Evolutionary conservation across 2,329 filamentous ascomycete species (phyloP), one percentile per base, ranked within the genome.

Genomic region (Pseudogymnoascus sp.): DNA sequence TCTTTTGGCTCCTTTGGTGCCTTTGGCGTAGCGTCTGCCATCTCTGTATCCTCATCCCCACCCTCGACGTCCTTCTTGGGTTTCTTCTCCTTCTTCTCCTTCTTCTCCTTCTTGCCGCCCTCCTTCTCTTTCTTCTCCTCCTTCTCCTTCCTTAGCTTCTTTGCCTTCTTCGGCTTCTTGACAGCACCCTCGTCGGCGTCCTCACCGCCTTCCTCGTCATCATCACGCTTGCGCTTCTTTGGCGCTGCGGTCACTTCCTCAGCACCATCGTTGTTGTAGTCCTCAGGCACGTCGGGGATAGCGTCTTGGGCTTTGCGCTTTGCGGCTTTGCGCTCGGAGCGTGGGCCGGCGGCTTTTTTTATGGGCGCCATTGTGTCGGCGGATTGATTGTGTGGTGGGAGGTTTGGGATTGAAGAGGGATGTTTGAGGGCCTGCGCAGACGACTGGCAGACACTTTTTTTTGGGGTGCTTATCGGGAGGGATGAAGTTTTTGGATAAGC

Each of bases 1-100:
- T 75, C 75, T 67, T 74, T 73, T 34, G 71, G 70, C 23, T 75
- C 75, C 67, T 74, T 73, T 36, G 71, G 70, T 66, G 75, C 75
- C 66, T 71, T 73, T 10, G 66, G 69, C 42, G 65, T 61, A 57
- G 66, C 65, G 63, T 75, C 72, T 63, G 71, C 69, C 62, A 72
- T 71, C n/a, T n/a, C 45, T 3, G 39, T 47, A 61, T 67, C 66
- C 66, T 65, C 66, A 4, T 11, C 47, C 47, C n/a, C 57, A 3
- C n/a, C 57, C 31, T 60, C 57, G 6, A 75, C 72, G 62, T 72
- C 69, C 61, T 71, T 71, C 26, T 59, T 47, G 21, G 21, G 21
- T 4, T 26, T 6, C 23, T 26, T 26, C 23, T 26, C 5, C 60
- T 67, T 66, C 66, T 65, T 65, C 34, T 37, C 54, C 4, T 60